phyloP scores from a whole-genome alignment of 1,139 yeast species.

The Hyphopichia wangnamkhiaoensis region DNA sequence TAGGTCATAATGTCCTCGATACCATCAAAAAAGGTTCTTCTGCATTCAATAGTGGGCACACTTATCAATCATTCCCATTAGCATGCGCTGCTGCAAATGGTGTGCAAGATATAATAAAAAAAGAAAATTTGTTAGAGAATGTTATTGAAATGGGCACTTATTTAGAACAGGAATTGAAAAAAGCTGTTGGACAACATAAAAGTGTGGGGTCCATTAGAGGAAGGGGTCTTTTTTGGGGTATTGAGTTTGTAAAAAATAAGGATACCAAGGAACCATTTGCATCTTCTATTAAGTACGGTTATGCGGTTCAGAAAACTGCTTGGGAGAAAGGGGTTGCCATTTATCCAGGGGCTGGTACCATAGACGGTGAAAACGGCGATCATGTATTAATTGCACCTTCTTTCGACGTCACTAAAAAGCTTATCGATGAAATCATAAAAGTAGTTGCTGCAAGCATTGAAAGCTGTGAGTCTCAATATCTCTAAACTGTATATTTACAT shows the following conservation, averaged over 20 bases:
- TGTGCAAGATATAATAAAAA: conserved; percentile 16
- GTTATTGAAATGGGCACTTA: conserved; percentile 13
- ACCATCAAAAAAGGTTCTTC: conserved; percentile 14
- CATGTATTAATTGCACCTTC: conserved; percentile 11
- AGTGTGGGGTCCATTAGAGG: conserved; percentile 18
- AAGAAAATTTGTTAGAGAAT: conserved; percentile 14
- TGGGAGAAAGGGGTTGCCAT: conserved; percentile 6
- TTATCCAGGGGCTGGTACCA: conserved; percentile 8
- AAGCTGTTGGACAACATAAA: conserved; percentile 6
- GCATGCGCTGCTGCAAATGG: conserved; percentile 18
- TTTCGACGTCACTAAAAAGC: conserved; percentile 19
- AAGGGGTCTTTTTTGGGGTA: conserved; percentile 17
- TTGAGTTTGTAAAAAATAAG: conserved; percentile 17
- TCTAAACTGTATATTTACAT: background rate
- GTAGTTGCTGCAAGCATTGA: background rate
- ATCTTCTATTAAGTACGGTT: background rate
- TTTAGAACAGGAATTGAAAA: conserved; percentile 10
- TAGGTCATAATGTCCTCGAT: conserved; percentile 14
- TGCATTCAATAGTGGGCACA: conserved; percentile 16
- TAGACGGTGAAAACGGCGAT: conserved; percentile 9
- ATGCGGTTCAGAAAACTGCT: background rate
- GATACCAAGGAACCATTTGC: conserved; percentile 14
- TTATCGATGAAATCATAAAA: background rate
- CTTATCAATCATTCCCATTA: conserved; percentile 18
- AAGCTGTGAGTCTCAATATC: background rate